Evolutionary conservation across 371 early-diverging fungal genomes (phyloP), one percentile per base, ranked within the genome.

Genomic region (Enterocytospora artemiae): DNA sequence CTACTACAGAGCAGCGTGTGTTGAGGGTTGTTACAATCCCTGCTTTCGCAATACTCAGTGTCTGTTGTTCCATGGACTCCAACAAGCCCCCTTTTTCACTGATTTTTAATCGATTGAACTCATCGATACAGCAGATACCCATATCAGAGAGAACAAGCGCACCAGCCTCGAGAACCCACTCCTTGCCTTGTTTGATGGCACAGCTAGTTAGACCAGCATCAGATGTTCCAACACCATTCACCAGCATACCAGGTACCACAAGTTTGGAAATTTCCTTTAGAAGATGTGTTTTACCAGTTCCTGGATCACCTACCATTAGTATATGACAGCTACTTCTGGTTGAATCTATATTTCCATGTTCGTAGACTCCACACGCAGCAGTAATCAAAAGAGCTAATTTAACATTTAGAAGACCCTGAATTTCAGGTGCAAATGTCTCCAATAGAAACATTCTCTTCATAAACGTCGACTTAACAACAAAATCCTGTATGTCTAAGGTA

Each of bases 41-140:
- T 16, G 79, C 79, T 49, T 78, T 78, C 31, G 79, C 79, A 44
- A 78, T 59, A 52, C 71, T 71, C 12, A 78, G 50, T 34, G 76
- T 78, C 53, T 78, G 79, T 53, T 78, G 79, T 57, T 78, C 79
- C 79, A 78, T 78, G 18, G 75, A 71, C 55, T 78, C 79, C 22
- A 78, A 54, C 9, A 78, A 62, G 25, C 76, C 76, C 18, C 72
- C 53, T 36, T 74, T 75, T 33, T 78, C 79, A 63, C 69, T 71
- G 33, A 72, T 55, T 34, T 59, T 64, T 12, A 78, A 59, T 18
- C 39, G 56, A 41, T 62, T 93, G 81, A 96, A 96, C 79, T 94
- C 97, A 81, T 98, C 99, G 72, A 98, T 96, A 79, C 94, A 94
- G 77, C 99, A 98, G 1, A 98, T 79, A 63, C 97, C 97, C 59